phyloP scores from a whole-genome alignment of 257 asterid genomes.

The Hygrophila difformis region DNA sequence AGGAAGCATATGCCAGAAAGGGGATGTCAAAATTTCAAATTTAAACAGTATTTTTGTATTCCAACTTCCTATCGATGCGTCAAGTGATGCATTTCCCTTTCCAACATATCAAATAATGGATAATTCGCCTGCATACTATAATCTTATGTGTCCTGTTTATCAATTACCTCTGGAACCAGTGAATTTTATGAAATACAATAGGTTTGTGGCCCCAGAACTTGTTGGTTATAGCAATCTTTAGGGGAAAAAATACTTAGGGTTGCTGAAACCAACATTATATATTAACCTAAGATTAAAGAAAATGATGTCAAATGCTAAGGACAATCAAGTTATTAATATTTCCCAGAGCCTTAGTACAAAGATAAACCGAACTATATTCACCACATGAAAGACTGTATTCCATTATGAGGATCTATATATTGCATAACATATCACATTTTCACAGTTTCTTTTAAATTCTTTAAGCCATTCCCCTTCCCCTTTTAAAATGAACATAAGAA shows the following conservation, averaged over 20 bases:
- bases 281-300: not conserved
- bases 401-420: too few species aligned
- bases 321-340: not conserved
- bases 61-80: slow-evolving; percentile 1
- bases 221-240: too few species aligned
- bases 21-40: too few species aligned
- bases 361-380: slow-evolving; percentile 5
- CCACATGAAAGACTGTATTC: too few species aligned
- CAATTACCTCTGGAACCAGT: not conserved
- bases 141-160: too few species aligned
- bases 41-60: not conserved
- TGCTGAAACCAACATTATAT: slow-evolving; percentile 4
- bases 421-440: too few species aligned
- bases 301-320: not conserved
- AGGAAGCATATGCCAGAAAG: too few species aligned
- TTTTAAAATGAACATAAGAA: too few species aligned
- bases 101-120: slow-evolving; percentile 7
- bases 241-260: too few species aligned
- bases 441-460: too few species aligned
- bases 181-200: not conserved
- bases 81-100: slow-evolving; percentile 9
- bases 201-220: slow-evolving; percentile 1
- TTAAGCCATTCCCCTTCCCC: too few species aligned
- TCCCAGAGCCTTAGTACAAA: not conserved
- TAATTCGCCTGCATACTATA: not conserved